phyloP scores from a whole-genome alignment of 805 yeast species.

The Candida broadrunensis region DNA sequence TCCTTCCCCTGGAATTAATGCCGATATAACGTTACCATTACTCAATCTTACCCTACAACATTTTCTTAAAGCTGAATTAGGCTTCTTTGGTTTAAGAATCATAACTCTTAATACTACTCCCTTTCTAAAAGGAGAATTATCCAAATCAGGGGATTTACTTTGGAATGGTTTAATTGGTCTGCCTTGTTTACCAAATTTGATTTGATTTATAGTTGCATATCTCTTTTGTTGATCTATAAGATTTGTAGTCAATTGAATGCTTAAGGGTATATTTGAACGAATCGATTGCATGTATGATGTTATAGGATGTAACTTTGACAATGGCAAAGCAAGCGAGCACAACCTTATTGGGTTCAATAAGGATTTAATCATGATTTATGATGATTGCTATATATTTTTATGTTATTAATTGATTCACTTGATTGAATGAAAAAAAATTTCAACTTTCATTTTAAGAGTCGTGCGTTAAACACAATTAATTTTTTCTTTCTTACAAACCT shows the following conservation, averaged over 20 bases:
- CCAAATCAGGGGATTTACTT: conserved; percentile 76
- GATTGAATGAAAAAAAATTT: too few relatives aligned
- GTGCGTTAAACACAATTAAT: too few relatives aligned
- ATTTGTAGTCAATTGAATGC: conserved; percentile 5
- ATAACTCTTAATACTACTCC: conserved; percentile 93
- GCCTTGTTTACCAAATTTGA: conserved; percentile 60
- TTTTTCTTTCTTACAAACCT: too few relatives aligned
- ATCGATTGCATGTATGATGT: conserved; percentile 11
- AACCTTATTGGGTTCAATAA: conserved; percentile 7
- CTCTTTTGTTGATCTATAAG: conserved; percentile 35
- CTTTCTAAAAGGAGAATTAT: conserved; percentile 78
- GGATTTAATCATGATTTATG: conserved; percentile 19
- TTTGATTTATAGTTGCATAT: conserved; percentile 75
- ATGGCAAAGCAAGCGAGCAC: not conserved
- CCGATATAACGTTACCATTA: conserved; percentile 84
- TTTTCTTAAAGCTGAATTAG: conserved; percentile 96
- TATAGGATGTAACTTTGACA: conserved; percentile 2
- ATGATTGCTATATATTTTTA: too few relatives aligned
- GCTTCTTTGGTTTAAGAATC: conserved; percentile 96
- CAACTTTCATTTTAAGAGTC: too few relatives aligned
- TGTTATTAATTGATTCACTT: too few relatives aligned
- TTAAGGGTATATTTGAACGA: conserved; percentile 11
- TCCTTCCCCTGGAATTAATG: conserved; percentile 98
- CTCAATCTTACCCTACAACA: conserved; percentile 92
- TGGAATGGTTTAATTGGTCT: conserved; percentile 48